Percentiles rank a stretch among this genome's conserved stretches.
Evolutionary conservation across 139 green algal genomes (phyloP).

Genomic region (Volvox africanus): DNA sequence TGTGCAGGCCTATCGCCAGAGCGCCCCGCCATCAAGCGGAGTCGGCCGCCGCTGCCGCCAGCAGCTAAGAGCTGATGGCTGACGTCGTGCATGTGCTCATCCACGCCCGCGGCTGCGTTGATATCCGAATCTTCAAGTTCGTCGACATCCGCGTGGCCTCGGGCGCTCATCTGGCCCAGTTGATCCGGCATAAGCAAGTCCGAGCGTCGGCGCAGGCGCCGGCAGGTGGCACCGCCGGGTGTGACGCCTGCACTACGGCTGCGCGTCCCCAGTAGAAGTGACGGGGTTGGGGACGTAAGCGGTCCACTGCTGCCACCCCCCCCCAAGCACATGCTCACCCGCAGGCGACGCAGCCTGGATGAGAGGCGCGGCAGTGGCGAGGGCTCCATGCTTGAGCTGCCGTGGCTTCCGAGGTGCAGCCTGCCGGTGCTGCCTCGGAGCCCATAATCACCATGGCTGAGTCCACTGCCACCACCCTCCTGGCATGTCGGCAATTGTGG

Average conservation of each 20-base stretch:
- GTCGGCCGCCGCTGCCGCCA: not conserved
- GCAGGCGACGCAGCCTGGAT: slow-evolving; percentile 22
- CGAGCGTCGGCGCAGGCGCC: slow-evolving; percentile 21
- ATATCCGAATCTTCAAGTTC: not conserved
- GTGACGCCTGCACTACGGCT: slow-evolving; percentile 15
- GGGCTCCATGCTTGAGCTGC: slow-evolving; percentile 26
- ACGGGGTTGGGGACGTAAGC: not conserved
- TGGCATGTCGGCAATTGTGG: not conserved
- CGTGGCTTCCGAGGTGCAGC: not conserved
- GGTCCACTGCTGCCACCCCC: not conserved
- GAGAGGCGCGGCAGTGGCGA: slow-evolving; percentile 41
- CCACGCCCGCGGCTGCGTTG: not conserved
- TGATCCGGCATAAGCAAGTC: slow-evolving; percentile 13
- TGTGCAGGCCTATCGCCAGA: not conserved
- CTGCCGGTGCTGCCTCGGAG: not conserved
- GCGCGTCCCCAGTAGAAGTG: slow-evolving; percentile 9
- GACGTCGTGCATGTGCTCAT: slow-evolving; percentile 19
- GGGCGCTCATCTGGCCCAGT: not conserved
- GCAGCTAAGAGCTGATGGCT: not conserved
- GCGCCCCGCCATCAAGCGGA: not conserved
- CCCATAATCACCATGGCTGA: not conserved
- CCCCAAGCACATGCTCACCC: not conserved
- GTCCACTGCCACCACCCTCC: slow-evolving; percentile 2
- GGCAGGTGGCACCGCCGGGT: not conserved
- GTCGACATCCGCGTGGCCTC: not conserved